These are phyloP conservation scores for Alternaria solani DNA, from an alignment of 2,329 filamentous ascomycete genomes.

Conservation along the genomic window DNA sequence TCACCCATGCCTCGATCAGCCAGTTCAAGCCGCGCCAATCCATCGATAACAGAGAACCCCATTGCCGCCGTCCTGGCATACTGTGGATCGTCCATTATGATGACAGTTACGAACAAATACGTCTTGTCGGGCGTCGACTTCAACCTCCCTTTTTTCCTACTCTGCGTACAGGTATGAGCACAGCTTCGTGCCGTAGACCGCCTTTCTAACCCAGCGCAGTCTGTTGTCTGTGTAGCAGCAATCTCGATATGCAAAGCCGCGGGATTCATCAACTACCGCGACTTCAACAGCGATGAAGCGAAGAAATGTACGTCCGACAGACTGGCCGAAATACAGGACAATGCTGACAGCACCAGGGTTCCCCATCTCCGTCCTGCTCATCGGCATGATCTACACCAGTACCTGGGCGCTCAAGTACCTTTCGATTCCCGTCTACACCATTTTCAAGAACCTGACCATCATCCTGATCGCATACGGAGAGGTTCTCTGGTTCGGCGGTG, in stretches of 20 bases:
- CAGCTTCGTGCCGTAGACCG: not conserved
- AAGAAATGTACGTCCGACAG: slow-evolving; percentile 78
- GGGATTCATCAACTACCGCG: slow-evolving; percentile 82
- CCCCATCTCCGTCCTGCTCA: slow-evolving; percentile 91
- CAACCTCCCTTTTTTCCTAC: slow-evolving; percentile 96
- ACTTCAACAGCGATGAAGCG: slow-evolving; percentile 87
- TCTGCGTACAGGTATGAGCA: slow-evolving; percentile 84
- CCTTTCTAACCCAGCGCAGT: slow-evolving; percentile 62
- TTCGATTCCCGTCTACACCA: slow-evolving; percentile 97
- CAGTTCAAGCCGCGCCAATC: slow-evolving; percentile 27
- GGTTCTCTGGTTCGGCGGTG: slow-evolving; percentile 97
- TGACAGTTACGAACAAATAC: slow-evolving; percentile 99
- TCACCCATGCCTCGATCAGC: slow-evolving; percentile 60
- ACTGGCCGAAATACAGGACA: not conserved
- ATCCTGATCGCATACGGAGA: slow-evolving; percentile 99
- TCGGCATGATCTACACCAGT: slow-evolving; percentile 99
- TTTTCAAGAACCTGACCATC: slow-evolving; percentile 99
- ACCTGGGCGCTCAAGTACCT: slow-evolving; percentile 96
- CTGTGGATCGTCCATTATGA: slow-evolving; percentile 95
- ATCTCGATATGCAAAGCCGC: slow-evolving; percentile 83
- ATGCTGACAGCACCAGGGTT: slow-evolving; percentile 71
- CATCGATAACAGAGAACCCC: slow-evolving; percentile 73
- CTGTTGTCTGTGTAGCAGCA: slow-evolving; percentile 84
- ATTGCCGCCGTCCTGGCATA: slow-evolving; percentile 84
- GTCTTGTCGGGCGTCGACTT: slow-evolving; percentile 89